Percentiles rank a stretch among this genome's conserved stretches.
Evolutionary conservation across 192 early-diverging fungal species (phyloP).

Genomic region (Linnemannia hyalina): DNA sequence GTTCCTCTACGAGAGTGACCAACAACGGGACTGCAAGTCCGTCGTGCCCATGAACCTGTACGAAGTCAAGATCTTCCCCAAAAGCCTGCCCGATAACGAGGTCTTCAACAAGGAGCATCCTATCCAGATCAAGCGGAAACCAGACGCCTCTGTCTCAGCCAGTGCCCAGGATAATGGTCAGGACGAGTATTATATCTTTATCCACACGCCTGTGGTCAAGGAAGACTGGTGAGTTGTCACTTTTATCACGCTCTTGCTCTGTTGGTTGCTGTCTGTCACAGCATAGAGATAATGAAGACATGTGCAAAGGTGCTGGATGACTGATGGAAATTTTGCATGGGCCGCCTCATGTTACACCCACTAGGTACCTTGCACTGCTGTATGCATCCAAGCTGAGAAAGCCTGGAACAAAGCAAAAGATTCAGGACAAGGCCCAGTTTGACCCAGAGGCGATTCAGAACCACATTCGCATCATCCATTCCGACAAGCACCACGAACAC

Average conservation of each 20-base stretch:
- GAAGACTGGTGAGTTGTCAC: conserved; percentile 85
- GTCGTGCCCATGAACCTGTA: conserved; percentile 78
- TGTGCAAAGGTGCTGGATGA: not conserved
- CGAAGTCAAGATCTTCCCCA: conserved; percentile 68
- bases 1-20: conserved; percentile 83
- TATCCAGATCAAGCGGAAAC: conserved; percentile 59
- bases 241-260: not conserved
- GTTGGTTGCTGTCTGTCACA: not conserved
- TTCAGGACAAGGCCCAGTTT: conserved; percentile 58
- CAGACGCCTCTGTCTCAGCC: conserved; percentile 22
- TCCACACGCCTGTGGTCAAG: conserved; percentile 78
- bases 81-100: conserved; percentile 71
- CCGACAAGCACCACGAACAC: conserved; percentile 63
- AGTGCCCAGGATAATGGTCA: conserved; percentile 41
- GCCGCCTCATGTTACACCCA: not conserved
- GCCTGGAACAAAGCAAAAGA: conserved; percentile 55
- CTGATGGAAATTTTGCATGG: not conserved
- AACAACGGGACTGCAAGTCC: conserved; percentile 77
- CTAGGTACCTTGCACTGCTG: conserved; percentile 44
- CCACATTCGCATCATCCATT: conserved; percentile 60
- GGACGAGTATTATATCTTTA: conserved; percentile 70
- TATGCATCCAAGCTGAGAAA: conserved; percentile 49
- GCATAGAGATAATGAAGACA: not conserved
- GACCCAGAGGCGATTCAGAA: conserved; percentile 47
- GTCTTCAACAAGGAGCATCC: conserved; percentile 71